Conservation (phyloP, 257 asterid species). For the Nicotiana undulata region DNA sequence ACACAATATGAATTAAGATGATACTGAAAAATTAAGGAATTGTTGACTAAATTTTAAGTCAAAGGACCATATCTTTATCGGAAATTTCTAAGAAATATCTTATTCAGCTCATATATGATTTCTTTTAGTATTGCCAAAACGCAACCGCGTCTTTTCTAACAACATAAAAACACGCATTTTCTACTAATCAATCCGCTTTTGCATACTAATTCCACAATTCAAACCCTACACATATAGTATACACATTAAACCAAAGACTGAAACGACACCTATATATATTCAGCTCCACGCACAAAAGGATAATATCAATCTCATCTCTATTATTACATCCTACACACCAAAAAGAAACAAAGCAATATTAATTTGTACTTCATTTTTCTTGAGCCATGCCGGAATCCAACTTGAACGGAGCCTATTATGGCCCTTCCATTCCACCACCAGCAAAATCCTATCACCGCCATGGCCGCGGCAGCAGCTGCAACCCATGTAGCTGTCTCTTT, state of each 20-base stretch:
- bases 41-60: neutral
- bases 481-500: constrained; percentile 68
- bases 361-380: neutral
- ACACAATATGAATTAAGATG: neutral
- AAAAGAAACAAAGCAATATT: neutral
- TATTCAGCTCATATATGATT: neutral
- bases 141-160: neutral
- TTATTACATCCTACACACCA: neutral
- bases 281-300: neutral
- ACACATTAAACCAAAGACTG: neutral
- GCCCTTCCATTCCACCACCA: constrained; percentile 69
- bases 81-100: neutral
- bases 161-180: neutral
- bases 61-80: neutral
- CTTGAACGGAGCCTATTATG: constrained; percentile 84
- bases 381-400: neutral
- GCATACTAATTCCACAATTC: constrained; percentile 5
- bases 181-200: neutral
- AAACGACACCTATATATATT: neutral
- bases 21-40: neutral
- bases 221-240: neutral
- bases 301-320: neutral
- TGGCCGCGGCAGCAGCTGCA: constrained; percentile 54
- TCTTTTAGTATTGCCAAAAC: neutral
- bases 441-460: constrained; percentile 44